Evolutionary conservation across 169 alveolate species (phyloP), one percentile per base, ranked within the genome.

Genomic region (Plasmodium sp.): DNA sequence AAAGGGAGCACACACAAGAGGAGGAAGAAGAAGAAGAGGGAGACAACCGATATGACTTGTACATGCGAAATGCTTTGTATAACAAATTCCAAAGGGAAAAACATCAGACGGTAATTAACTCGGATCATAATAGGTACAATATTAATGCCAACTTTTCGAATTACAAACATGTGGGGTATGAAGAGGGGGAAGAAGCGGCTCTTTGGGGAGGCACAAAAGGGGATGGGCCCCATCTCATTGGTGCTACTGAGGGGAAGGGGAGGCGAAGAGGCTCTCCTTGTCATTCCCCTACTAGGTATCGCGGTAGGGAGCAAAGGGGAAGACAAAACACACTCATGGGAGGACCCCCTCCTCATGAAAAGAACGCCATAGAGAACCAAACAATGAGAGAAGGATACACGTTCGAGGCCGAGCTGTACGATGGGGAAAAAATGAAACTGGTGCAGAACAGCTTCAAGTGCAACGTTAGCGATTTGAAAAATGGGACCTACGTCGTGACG

Each of bases 401-500:
- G 16, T 80, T 80, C 73, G 83, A 79, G 2, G 18, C 81, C 12
- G 39, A 31, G 6, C 54, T 43, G 39, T 90, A 67, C 72, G 91
- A 81, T 62, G 56, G 72, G 2, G 84, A 90, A 81, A 80, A 27
- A 51, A 31, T 22, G 43, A 90, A 90, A 54, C 22, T 90, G 73
- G 58, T 58, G 14, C n/a, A 58, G 67, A 71, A 90, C 1, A 41
- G 92, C 31, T n/a, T 81, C 3, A 90, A 74, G 74, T 90, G 94
- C 34, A 79, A 79, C 73, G 31, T 90, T 27, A 54, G 74, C 4
- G 94, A 90, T 71, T 71, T 90, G 27, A 79, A 90, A 81, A 90
- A 90, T 90, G 94, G 94, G 73, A 56, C 84, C 10, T 90, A 90
- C 54, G n/a, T 90, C n/a, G 83, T 90, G 18, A 43, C 94, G 6